These are phyloP conservation scores for Calvatia gigantea DNA, from an alignment of 768 basidiomycete species.

Conservation along the genomic window DNA sequence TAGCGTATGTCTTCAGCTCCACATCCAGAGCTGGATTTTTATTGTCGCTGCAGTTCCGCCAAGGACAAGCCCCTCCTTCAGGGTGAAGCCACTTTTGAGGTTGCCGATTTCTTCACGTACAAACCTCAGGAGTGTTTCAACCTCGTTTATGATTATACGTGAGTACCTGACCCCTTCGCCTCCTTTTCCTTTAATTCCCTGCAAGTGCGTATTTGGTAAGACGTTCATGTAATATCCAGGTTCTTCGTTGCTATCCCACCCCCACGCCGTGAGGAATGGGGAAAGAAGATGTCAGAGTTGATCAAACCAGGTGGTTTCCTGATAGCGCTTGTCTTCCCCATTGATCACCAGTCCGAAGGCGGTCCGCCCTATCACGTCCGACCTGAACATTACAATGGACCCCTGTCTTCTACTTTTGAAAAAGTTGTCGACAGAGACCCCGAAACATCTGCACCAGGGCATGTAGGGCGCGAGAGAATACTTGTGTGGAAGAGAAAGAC, in stretches of 20 bases:
- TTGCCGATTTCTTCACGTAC: conserved; percentile 53
- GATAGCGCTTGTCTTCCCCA: conserved; percentile 56
- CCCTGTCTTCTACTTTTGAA: conserved; percentile 47
- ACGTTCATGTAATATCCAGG: conserved; percentile 25
- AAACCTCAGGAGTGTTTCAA: conserved; percentile 38
- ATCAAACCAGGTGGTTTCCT: conserved; percentile 61
- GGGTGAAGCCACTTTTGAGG: conserved; percentile 35
- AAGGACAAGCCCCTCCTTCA: neutral
- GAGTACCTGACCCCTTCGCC: conserved; percentile 14
- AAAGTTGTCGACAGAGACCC: conserved; percentile 51
- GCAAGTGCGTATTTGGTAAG: neutral
- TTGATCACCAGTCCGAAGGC: conserved; percentile 34
- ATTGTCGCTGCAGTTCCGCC: too few species aligned
- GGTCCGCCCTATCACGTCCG: conserved; percentile 65
- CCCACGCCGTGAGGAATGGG: conserved; percentile 51
- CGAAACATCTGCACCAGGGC: conserved; percentile 34
- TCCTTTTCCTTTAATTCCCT: neutral
- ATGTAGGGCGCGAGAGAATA: conserved; percentile 47
- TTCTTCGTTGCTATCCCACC: conserved; percentile 75
- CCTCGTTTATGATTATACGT: conserved; percentile 66
- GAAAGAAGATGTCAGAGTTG: conserved; percentile 46
- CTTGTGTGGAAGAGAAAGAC: conserved; percentile 52
- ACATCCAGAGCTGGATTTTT: neutral
- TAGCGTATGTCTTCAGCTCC: conserved; percentile 26
- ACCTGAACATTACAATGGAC: conserved; percentile 49